Base-by-base conservation (phyloP, 2,329 filamentous ascomycete genomes). In the Fusarium armeniacum region DNA sequence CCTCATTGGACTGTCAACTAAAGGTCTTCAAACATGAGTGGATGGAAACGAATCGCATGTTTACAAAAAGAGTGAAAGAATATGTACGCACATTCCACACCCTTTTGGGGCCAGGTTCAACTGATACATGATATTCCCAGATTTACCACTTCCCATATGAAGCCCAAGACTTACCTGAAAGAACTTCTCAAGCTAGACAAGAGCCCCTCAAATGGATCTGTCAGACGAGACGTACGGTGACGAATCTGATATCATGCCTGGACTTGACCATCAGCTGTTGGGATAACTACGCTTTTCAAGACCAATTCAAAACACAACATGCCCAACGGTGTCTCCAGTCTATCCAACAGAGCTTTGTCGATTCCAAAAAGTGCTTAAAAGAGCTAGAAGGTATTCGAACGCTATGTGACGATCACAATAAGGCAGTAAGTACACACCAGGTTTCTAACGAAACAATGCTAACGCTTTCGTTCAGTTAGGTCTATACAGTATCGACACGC, bases 231-330 rank as follows among this genome's bases (percentile, higher is more conserved):
- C 9, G 9, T 5, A 18, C 6, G 6, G 15, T 52, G 0, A 40
- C 24, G 2, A 8, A 12, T 5, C 5, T 52, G 12, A 40, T 40
- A 2, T 8, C 2, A 6, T 52, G 16, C 8, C 8, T 67, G 1
- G 45, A 43, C 1, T 30, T n/a, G 13, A 52, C 61, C 0, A 62
- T 57, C 2, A 22, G 24, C 10, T 54, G 51, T 1, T 67, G 64
- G 64, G 38, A 66, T 7, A 51, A 33, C 18, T 62, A 47, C 22
- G 4, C 40, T 0, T 38, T 18, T 7, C 49, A 49, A 10, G 44
- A 38, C 0, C 43, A 64, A 3, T 59, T 64, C n/a, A 10, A 4
- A 2, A 54, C 60, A 38, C 0, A 33, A 13, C 16, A 18, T 5
- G 36, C 36, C 3, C 41, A 9, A 9, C 26, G 35, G 8, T 47